phyloP scores from a whole-genome alignment of 2,329 filamentous ascomycete genomes.

The Beauveria medogensis region DNA sequence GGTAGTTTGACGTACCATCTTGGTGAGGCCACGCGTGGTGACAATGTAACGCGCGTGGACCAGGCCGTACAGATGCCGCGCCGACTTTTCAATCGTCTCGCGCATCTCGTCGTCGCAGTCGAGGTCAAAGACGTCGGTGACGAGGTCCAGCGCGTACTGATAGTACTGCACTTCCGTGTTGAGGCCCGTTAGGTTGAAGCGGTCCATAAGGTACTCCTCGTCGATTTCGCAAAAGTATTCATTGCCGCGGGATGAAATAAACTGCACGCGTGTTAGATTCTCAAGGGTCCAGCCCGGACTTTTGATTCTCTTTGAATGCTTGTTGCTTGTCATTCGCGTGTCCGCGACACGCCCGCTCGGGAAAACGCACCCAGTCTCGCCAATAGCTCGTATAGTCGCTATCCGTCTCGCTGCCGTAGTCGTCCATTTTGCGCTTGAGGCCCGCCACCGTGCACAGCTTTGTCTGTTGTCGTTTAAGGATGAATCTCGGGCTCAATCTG shows the following conservation, averaged over 20 bases:
- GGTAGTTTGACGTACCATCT: constrained; percentile 65
- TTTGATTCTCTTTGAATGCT: no score
- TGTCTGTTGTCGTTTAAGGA: constrained; percentile 2
- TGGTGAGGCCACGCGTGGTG: constrained; percentile 83
- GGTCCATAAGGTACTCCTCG: constrained; percentile 95
- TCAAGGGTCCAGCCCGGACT: not conserved
- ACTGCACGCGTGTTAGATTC: constrained; percentile 44
- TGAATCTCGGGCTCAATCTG: not conserved
- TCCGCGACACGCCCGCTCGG: not conserved
- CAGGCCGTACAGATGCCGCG: constrained; percentile 87
- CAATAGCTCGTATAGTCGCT: constrained; percentile 99
- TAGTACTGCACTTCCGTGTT: constrained; percentile 99
- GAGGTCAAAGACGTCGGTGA: constrained; percentile 96
- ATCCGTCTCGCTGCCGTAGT: constrained; percentile 95
- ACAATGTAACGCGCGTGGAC: constrained; percentile 97
- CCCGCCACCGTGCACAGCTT: constrained; percentile 6
- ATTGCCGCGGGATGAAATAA: constrained; percentile 94
- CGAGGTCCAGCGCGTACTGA: constrained; percentile 93
- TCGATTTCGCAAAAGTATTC: constrained; percentile 99
- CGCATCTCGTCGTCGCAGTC: constrained; percentile 98
- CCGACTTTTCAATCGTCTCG: constrained; percentile 96
- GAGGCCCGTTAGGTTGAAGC: constrained; percentile 94
- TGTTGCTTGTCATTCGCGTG: no score
- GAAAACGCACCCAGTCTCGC: constrained; percentile 83
- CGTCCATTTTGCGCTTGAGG: constrained; percentile 60